phyloP scores from a whole-genome alignment of 208 protist genomes.

The Balamuthia mandrillaris region DNA sequence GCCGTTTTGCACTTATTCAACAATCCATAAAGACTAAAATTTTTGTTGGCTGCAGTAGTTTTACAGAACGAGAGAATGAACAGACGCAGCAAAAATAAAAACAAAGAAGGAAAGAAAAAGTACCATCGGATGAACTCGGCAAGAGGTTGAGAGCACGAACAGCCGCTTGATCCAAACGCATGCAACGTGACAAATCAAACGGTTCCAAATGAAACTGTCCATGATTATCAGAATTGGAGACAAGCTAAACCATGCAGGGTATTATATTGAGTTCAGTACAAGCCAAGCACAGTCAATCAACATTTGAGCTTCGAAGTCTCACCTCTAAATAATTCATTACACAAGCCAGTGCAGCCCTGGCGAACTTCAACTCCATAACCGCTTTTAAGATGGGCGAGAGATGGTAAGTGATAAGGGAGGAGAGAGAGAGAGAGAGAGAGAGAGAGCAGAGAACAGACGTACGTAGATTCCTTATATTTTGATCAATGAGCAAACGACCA shows the following conservation, averaged over 20 bases:
- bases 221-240: constrained; percentile 14
- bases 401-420: not conserved
- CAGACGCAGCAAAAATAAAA: not conserved
- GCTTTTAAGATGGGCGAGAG: not conserved
- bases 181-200: constrained; percentile 18
- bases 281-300: not conserved
- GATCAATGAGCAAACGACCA: not conserved
- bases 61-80: not conserved
- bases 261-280: not conserved
- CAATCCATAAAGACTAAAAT: constrained; percentile 81
- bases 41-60: not conserved
- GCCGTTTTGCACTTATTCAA: constrained; percentile 92
- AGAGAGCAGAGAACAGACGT: not conserved
- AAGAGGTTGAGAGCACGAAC: constrained; percentile 33
- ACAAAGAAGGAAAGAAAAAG: not conserved
- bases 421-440: not conserved
- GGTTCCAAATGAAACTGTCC: constrained; percentile 3
- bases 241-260: not conserved
- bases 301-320: not conserved
- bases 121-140: constrained; percentile 1
- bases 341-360: constrained; percentile 5
- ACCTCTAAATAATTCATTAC: constrained; percentile 42
- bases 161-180: constrained; percentile 28
- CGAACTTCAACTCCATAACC: not conserved
- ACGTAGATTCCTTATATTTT: constrained; percentile 6